A percentile compares a stretch with the other conserved stretches of the same genome.
These are phyloP conservation scores for Tuber borchii DNA, from an alignment of 495 filamentous ascomycete genomes.

Conservation along the genomic window DNA sequence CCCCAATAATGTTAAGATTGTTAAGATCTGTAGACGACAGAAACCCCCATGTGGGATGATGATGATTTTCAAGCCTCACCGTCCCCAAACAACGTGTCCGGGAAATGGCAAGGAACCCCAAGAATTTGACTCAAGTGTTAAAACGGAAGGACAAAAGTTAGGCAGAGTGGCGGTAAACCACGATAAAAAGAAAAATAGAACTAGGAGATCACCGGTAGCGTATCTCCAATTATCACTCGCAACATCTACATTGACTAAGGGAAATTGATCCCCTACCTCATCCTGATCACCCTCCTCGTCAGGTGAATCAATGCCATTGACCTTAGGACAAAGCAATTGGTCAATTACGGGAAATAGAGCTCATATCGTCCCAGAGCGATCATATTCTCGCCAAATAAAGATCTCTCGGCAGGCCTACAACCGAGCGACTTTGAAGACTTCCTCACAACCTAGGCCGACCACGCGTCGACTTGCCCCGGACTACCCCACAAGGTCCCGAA, in stretches of 20 bases:
- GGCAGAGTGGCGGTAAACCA: not conserved
- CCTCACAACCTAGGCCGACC: not conserved
- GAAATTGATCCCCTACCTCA: not conserved
- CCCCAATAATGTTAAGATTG: not conserved
- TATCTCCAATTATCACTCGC: slow-evolving; percentile 5
- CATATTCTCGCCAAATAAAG: not conserved
- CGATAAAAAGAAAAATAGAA: not conserved
- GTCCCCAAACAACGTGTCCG: not conserved
- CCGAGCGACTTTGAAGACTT: not conserved
- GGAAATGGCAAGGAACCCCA: not conserved
- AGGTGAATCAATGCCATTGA: not conserved
- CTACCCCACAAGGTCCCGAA: not conserved
- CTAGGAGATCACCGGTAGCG: not conserved
- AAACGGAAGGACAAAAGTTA: not conserved
- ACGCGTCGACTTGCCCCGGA: not conserved
- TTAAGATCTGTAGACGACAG: not conserved
- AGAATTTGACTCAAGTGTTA: not conserved
- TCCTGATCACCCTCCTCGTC: not conserved
- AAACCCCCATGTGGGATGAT: not conserved
- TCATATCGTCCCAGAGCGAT: not conserved
- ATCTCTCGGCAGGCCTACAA: not conserved
- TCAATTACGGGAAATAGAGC: not conserved
- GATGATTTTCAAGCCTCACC: not conserved
- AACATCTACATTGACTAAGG: not conserved
- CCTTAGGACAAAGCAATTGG: not conserved